Conservation (phyloP, 768 basidiomycete species). For the Hypholoma sublateritium region DNA sequence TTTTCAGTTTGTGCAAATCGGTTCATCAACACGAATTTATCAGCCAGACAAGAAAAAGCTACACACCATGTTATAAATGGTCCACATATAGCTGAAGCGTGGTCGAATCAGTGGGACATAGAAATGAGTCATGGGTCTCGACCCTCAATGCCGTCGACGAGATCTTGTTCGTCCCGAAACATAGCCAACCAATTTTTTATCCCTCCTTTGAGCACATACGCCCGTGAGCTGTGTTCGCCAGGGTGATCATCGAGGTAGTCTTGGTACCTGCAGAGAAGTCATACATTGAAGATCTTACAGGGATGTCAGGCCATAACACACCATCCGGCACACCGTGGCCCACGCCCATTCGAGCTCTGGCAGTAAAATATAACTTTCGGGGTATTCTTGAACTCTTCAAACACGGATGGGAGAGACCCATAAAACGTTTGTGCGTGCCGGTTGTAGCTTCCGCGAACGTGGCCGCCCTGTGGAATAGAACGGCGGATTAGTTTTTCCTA, state of each 20-base stretch:
- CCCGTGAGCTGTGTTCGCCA: conserved; percentile 1
- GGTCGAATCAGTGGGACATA: too few relatives aligned
- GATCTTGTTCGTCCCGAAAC: conserved; percentile 4
- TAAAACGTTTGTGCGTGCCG: conserved; percentile 51
- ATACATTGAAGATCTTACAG: not conserved
- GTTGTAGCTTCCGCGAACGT: conserved; percentile 51
- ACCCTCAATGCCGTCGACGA: not conserved
- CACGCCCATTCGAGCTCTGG: conserved; percentile 49
- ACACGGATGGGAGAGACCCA: conserved; percentile 40
- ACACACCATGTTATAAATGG: too few relatives aligned
- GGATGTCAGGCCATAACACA: conserved; percentile 18
- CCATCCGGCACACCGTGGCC: conserved; percentile 57
- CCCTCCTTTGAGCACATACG: conserved; percentile 6
- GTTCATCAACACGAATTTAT: too few relatives aligned
- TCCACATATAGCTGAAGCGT: too few relatives aligned
- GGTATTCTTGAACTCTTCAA: conserved; percentile 37
- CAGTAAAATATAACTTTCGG: conserved; percentile 55
- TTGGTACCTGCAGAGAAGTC: conserved; percentile 4
- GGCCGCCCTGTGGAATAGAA: conserved; percentile 41
- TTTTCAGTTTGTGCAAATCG: too few relatives aligned
- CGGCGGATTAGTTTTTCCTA: not conserved
- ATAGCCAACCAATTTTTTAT: conserved; percentile 7
- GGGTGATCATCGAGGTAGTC: conserved; percentile 6
- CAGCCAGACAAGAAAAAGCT: too few relatives aligned
- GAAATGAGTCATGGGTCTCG: too few relatives aligned